Evolutionary conservation across 2,329 filamentous ascomycete species (phyloP).

Genomic region (Diplodia intermedia): DNA sequence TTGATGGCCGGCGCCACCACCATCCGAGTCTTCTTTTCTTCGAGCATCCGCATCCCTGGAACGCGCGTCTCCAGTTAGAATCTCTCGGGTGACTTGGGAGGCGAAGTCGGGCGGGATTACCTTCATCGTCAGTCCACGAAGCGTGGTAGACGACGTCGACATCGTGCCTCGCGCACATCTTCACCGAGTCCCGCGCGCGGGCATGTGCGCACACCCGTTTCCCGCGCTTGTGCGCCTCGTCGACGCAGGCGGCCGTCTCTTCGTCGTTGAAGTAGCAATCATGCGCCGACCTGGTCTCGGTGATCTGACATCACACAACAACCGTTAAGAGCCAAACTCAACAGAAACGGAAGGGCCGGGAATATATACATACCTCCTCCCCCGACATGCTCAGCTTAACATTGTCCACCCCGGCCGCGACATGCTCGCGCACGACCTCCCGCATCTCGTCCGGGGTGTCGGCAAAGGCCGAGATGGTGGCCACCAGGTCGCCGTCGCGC

Average conservation of each 20-base stretch:
- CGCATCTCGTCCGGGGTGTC: conserved; percentile 42
- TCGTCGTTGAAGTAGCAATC: conserved; percentile 57
- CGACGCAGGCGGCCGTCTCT: conserved; percentile 57
- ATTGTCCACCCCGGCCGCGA: conserved; percentile 45
- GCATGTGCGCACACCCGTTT: conserved; percentile 55
- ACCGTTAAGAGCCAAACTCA: no score
- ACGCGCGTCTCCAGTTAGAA: no score
- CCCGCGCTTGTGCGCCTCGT: conserved; percentile 54
- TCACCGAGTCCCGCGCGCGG: conserved; percentile 54
- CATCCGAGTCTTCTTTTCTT: conserved; percentile 48
- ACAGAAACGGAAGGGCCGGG: neutral
- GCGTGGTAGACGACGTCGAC: conserved; percentile 59
- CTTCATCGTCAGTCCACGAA: conserved; percentile 53
- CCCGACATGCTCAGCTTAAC: conserved; percentile 45
- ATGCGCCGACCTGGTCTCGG: conserved; percentile 45
- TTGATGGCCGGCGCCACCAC: conserved; percentile 50
- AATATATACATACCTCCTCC: conserved; percentile 34
- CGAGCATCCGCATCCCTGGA: conserved; percentile 37
- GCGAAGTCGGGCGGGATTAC: conserved; percentile 32
- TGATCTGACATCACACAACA: conserved; percentile 33
- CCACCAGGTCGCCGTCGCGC: conserved; percentile 53
- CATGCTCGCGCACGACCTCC: conserved; percentile 39
- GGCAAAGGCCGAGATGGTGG: conserved; percentile 52
- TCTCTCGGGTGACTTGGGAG: no score
- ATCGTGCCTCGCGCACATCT: conserved; percentile 53